Evolutionary conservation across 1,139 yeast genomes (phyloP), one percentile per base, ranked within the genome.

Genomic region (Candida gigantensis): DNA sequence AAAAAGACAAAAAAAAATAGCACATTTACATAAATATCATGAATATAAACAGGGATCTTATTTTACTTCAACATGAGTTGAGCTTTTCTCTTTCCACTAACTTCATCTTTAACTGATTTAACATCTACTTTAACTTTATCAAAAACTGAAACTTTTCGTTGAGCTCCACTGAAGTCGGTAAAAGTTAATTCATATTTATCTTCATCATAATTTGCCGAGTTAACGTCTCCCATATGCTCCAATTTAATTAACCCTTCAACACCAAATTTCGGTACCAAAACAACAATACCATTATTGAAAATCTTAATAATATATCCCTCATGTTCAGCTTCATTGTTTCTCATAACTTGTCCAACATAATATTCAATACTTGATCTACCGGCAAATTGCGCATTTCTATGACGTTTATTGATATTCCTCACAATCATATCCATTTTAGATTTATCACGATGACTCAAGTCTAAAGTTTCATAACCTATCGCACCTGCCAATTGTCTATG

Each of bases 401-500:
- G 99, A 52, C 97, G 84, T 53, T 75, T 83, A 66, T 94, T 94
- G 55, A 94, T 90, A 55, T 92, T 94, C 51, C 80, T 79, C 49
- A 94, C 92, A 43, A 94, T 81, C 47, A 80, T 62, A 49, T 92
- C 97, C 94, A 94, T 87, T 65, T 87, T 89, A 50, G 71, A 72
- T 61, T 89, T 90, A 55, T 92, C 96, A 55, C 96, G 77, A 55
- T 90, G 96, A 34, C 80, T 73, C 45, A 83, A 74, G 51, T 87
- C 90, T 46, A 92, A 65, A 28, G 83, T 77, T 59, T 92, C 98
- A 60, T 90, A 92, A 2, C 86, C 96, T 43, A 94, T 92, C 1
- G 99, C 97, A 11, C 95, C 97, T 0, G 98, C 97, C 31, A 94
- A 69, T 63, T 94, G 98, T 55, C 99, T 77, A 60, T 94, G 99